A percentile compares a stretch with the other conserved stretches of the same genome.
These are phyloP conservation scores for Lipomyces starkeyi DNA, from an alignment of 805 yeast genomes.

Conservation along the genomic window DNA sequence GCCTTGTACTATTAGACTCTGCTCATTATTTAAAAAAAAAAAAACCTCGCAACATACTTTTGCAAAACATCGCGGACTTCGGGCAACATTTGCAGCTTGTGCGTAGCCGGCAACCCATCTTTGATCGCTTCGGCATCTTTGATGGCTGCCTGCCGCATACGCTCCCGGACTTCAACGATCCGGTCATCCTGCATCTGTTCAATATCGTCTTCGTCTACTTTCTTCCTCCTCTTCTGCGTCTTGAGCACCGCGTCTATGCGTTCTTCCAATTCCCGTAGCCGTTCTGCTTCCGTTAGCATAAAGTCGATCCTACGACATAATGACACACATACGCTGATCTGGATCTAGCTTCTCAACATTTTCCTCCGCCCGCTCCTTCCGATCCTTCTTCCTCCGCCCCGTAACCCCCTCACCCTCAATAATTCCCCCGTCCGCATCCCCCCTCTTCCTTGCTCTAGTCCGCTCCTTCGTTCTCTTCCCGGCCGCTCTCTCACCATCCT, in stretches of 20 bases:
- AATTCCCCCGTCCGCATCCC: conserved; percentile 20
- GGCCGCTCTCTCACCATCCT: conserved; percentile 21
- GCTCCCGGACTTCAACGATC: conserved; percentile 78
- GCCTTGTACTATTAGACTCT: conserved; percentile 42
- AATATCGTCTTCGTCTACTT: conserved; percentile 87
- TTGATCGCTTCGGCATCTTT: conserved; percentile 59
- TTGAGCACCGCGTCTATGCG: conserved; percentile 79
- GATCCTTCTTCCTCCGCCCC: conserved; percentile 27
- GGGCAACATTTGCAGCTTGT: conserved; percentile 78
- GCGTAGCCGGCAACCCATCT: conserved; percentile 71
- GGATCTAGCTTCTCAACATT: conserved; percentile 21
- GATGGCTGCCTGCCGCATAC: conserved; percentile 79
- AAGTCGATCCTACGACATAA: background rate
- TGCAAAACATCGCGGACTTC: conserved; percentile 77
- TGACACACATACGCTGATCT: conserved; percentile 23
- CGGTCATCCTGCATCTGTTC: conserved; percentile 95
- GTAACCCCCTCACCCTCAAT: conserved; percentile 7
- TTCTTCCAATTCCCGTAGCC: conserved; percentile 80
- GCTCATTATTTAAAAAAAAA: no score
- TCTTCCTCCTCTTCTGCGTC: conserved; percentile 59
- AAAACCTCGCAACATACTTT: conserved; percentile 48
- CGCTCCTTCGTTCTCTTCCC: conserved; percentile 32
- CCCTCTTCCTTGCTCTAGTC: conserved; percentile 25
- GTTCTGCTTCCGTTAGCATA: conserved; percentile 47
- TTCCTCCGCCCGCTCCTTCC: conserved; percentile 21